phyloP scores from a whole-genome alignment of 2,329 filamentous ascomycete genomes.

The Aspergillus proliferans region DNA sequence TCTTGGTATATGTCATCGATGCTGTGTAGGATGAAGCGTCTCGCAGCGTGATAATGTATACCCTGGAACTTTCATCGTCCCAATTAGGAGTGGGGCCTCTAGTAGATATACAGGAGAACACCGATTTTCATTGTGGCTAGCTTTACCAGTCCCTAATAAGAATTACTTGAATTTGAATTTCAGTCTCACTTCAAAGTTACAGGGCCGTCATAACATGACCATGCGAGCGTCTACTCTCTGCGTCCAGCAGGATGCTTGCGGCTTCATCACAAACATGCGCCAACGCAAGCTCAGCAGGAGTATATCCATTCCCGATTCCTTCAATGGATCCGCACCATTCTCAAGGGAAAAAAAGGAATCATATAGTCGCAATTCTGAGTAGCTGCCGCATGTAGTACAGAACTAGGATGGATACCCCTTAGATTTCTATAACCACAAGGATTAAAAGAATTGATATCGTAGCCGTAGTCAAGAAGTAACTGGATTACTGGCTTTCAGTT shows the following conservation, averaged over 20 bases:
- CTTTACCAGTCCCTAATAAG: no score
- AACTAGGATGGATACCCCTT: not conserved
- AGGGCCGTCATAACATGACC: no score
- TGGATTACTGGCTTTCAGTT: not conserved
- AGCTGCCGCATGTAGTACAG: not conserved
- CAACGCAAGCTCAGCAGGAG: not conserved
- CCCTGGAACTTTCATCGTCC: no score
- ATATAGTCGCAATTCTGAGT: not conserved
- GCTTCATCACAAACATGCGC: not conserved
- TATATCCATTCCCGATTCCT: not conserved
- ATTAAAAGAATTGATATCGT: not conserved
- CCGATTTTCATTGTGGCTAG: no score
- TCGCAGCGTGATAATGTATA: no score
- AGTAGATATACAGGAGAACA: no score
- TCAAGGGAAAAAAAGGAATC: not conserved
- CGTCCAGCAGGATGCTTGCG: not conserved
- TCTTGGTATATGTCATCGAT: no score
- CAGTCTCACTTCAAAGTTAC: no score
- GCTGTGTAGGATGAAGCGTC: no score
- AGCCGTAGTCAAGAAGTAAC: not conserved
- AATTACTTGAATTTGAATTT: no score
- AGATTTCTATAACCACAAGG: not conserved
- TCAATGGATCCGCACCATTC: not conserved
- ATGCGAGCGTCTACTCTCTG: not conserved
- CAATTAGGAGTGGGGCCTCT: no score